phyloP scores from a whole-genome alignment of 106 monocot species.

The Dendrobium officinale region DNA sequence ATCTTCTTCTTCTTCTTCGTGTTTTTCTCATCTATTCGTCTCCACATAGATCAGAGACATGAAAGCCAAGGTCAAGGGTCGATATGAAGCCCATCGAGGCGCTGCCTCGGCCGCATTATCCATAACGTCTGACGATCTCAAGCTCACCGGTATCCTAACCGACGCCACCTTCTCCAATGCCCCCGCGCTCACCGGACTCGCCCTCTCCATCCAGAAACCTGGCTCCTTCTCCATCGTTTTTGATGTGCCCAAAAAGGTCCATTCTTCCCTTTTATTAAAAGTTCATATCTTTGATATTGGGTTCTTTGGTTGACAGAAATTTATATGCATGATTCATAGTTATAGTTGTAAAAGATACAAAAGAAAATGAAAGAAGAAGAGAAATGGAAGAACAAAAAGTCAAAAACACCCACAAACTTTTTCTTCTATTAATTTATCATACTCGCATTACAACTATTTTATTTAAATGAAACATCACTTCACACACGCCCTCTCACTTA shows the following conservation, averaged over 20 bases:
- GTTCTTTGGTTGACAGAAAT: not conserved
- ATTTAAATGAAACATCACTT: no score
- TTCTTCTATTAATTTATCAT: no score
- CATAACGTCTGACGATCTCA: slow-evolving; percentile 6
- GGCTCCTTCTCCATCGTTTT: slow-evolving; percentile 10
- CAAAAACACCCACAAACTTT: no score
- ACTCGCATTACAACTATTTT: no score
- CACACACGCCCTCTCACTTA: no score
- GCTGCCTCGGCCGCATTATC: slow-evolving; percentile 9
- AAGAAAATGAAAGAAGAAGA: no score
- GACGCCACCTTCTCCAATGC: slow-evolving; percentile 10
- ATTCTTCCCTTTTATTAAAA: not conserved
- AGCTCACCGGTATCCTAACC: slow-evolving; percentile 8
- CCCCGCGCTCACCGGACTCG: slow-evolving; percentile 11
- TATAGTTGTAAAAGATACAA: no score
- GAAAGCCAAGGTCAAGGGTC: slow-evolving; percentile 16
- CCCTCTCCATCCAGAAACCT: slow-evolving; percentile 14
- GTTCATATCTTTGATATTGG: not conserved
- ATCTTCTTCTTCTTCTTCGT: no score
- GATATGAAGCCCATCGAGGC: slow-evolving; percentile 6
- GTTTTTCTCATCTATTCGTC: not conserved
- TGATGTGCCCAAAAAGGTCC: slow-evolving; percentile 1
- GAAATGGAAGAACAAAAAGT: no score
- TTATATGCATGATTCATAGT: not conserved
- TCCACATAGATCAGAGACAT: not conserved